phyloP scores from a whole-genome alignment of 352 stramenopile species.

The Phytophthora quininea region DNA sequence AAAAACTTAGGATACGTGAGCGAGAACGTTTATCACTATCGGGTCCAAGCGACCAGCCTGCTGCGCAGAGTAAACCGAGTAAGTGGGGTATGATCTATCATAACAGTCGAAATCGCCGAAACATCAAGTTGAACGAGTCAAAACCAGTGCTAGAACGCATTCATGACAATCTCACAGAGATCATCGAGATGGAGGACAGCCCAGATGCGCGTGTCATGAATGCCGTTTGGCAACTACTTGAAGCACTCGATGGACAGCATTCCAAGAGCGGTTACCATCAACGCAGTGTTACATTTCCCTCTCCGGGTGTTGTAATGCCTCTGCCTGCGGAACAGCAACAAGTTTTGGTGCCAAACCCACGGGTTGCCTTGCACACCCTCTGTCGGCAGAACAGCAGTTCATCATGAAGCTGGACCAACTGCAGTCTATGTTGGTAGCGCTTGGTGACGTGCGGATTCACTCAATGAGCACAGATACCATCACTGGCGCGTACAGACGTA shows the following conservation, averaged over 20 bases:
- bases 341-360: conserved; percentile 5
- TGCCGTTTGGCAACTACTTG: conserved; percentile 57
- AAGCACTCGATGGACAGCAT: conserved; percentile 49
- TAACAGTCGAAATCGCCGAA: conserved; percentile 18
- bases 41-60: conserved; percentile 10
- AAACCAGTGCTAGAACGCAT: conserved; percentile 46
- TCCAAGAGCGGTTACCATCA: conserved; percentile 41
- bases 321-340: conserved; percentile 6
- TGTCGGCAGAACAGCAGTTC: conserved; percentile 67
- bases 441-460: conserved; percentile 47
- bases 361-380: conserved; percentile 24
- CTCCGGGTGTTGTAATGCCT: not conserved
- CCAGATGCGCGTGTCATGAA: conserved; percentile 35
- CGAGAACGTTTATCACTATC: conserved; percentile 46
- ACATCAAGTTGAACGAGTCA: conserved; percentile 20
- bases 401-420: conserved; percentile 72
- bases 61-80: conserved; percentile 4
- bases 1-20: conserved; percentile 52
- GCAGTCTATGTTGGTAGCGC: conserved; percentile 48
- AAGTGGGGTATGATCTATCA: conserved; percentile 15
- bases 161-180: conserved; percentile 54
- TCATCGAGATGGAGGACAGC: conserved; percentile 56
- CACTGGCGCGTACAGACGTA: conserved; percentile 51
- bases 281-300: conserved; percentile 12
- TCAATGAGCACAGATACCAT: conserved; percentile 63